phyloP scores from a whole-genome alignment of 192 early-diverging fungal genomes.

The Entomortierella parvispora region DNA sequence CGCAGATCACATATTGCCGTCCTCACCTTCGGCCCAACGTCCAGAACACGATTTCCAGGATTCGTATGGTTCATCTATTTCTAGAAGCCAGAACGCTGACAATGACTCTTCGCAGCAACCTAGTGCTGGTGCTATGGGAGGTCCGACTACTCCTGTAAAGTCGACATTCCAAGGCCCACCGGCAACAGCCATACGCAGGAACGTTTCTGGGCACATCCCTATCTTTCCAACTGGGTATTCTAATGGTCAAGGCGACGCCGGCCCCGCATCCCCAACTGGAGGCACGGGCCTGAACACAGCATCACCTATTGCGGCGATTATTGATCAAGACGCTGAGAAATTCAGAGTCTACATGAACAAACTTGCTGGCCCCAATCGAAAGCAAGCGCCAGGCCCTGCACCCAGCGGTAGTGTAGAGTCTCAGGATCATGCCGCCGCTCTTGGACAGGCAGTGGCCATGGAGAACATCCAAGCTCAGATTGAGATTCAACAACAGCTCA shows the following conservation, averaged over 20 bases:
- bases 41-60: conserved; percentile 13
- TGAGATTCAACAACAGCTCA: conserved; percentile 36
- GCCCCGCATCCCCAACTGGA: conserved; percentile 17
- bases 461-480: conserved; percentile 47
- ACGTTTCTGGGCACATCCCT: conserved; percentile 34
- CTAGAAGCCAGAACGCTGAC: background rate
- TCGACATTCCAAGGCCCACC: conserved; percentile 3
- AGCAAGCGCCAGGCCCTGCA: background rate
- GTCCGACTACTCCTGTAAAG: conserved; percentile 5
- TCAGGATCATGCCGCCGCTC: conserved; percentile 30
- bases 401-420: conserved; percentile 1
- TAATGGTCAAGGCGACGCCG: background rate
- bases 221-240: conserved; percentile 2
- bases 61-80: background rate
- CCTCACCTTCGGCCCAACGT: conserved; percentile 10
- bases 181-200: conserved; percentile 11
- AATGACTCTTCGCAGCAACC: conserved; percentile 5
- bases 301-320: conserved; percentile 42
- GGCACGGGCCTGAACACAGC: background rate
- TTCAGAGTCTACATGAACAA: conserved; percentile 49
- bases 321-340: conserved; percentile 51
- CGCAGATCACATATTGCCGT: conserved; percentile 19
- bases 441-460: conserved; percentile 45
- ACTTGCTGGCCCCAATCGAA: conserved; percentile 15
- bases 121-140: background rate